phyloP scores from a whole-genome alignment of 148 eudicot species.

The Chenopodium formosanum region DNA sequence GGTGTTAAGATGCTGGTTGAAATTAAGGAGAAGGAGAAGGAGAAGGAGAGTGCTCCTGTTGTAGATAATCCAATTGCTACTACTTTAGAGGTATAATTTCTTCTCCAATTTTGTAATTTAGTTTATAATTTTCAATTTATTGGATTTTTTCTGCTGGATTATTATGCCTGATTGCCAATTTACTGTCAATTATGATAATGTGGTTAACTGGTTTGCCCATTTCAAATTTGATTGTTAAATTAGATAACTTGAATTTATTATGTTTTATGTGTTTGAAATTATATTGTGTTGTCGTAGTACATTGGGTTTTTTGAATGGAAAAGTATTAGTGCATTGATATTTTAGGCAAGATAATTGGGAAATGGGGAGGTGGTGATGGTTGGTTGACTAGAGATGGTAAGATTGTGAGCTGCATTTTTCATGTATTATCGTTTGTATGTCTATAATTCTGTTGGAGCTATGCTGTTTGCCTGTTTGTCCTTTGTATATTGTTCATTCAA shows the following conservation, averaged over 20 bases:
- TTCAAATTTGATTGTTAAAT: too few relatives aligned
- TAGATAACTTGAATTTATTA: too few relatives aligned
- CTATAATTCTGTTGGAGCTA: neutral
- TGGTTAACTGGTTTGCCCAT: too few relatives aligned
- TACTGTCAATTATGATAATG: neutral
- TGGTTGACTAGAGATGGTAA: neutral
- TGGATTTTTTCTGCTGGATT: neutral
- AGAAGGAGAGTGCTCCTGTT: conserved; percentile 9
- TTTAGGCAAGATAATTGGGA: neutral
- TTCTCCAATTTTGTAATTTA: neutral
- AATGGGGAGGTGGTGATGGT: neutral
- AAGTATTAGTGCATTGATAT: neutral
- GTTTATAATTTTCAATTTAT: neutral
- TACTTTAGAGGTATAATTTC: conserved; percentile 18
- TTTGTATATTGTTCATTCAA: neutral
- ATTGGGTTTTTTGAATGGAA: neutral
- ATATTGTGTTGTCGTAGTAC: neutral
- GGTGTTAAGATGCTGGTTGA: neutral
- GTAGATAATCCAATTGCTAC: neutral
- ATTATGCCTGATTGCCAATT: neutral
- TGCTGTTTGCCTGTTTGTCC: neutral
- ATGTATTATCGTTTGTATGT: neutral
- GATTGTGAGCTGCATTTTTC: neutral
- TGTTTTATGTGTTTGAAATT: too few relatives aligned
- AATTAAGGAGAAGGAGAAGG: conserved; percentile 18